Conservation (phyloP, 2,329 filamentous ascomycete genomes). For the Myrmaecium sp. region DNA sequence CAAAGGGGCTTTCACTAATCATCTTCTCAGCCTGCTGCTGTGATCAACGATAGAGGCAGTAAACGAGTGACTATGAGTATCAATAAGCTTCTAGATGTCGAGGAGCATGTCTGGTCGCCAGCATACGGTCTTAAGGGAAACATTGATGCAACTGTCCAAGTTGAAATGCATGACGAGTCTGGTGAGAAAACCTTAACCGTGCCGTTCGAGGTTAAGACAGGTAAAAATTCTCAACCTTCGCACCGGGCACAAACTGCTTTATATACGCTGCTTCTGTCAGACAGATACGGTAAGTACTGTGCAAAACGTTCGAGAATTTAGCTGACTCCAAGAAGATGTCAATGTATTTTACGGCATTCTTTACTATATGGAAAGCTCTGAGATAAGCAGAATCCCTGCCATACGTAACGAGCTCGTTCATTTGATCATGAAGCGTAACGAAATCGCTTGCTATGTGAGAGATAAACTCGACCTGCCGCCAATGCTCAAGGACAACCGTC, state of each 20-base stretch:
- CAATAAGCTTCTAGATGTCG: constrained; percentile 85
- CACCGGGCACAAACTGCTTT: constrained; percentile 89
- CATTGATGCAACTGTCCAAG: constrained; percentile 90
- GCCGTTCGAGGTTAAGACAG: constrained; percentile 91
- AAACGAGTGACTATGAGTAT: constrained; percentile 67
- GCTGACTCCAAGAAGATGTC: constrained; percentile 41
- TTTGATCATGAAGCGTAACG: constrained; percentile 93
- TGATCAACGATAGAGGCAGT: constrained; percentile 65
- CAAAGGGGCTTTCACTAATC: constrained; percentile 1
- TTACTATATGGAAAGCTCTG: constrained; percentile 87
- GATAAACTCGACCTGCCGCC: constrained; percentile 68
- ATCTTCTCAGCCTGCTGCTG: constrained; percentile 40
- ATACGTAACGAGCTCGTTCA: constrained; percentile 79
- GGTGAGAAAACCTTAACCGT: constrained; percentile 57
- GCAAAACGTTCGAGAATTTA: neutral
- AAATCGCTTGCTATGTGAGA: constrained; percentile 69
- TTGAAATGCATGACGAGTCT: constrained; percentile 57
- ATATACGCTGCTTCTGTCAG: constrained; percentile 81
- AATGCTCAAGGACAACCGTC: constrained; percentile 67
- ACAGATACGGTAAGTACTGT: constrained; percentile 52
- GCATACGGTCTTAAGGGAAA: constrained; percentile 96
- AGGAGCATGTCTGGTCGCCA: constrained; percentile 96
- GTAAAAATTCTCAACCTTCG: constrained; percentile 59
- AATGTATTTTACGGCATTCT: constrained; percentile 79
- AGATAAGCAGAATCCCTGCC: constrained; percentile 69